These are phyloP conservation scores for Candida caryicola DNA, from an alignment of 805 yeast genomes.

Conservation along the genomic window DNA sequence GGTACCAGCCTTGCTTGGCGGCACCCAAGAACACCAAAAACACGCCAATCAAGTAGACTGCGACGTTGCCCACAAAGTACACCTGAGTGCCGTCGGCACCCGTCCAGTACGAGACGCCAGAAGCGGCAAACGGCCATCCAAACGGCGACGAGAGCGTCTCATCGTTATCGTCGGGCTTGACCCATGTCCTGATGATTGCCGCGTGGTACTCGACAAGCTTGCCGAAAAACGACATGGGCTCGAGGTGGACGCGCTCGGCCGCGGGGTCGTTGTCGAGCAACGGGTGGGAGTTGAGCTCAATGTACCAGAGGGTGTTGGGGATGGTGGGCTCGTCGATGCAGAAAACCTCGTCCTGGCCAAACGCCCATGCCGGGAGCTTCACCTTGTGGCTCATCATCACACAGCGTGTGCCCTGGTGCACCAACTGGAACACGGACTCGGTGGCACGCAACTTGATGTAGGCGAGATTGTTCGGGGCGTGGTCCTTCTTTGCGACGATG, in stretches of 20 bases:
- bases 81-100: slow-evolving; percentile 36
- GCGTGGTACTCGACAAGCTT: slow-evolving; percentile 57
- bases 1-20: slow-evolving; percentile 16
- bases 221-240: slow-evolving; percentile 41
- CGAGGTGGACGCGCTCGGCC: slow-evolving; percentile 20
- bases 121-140: slow-evolving; percentile 58
- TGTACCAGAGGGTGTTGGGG: slow-evolving; percentile 67
- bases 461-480: slow-evolving; percentile 31
- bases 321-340: slow-evolving; percentile 74
- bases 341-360: slow-evolving; percentile 80
- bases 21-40: slow-evolving; percentile 23
- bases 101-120: slow-evolving; percentile 61
- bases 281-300: slow-evolving; percentile 67
- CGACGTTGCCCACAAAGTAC: slow-evolving; percentile 63
- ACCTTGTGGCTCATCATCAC: slow-evolving; percentile 68
- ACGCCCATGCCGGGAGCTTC: slow-evolving; percentile 82
- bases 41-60: slow-evolving; percentile 49
- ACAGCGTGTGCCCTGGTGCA: slow-evolving; percentile 68
- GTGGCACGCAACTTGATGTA: slow-evolving; percentile 47
- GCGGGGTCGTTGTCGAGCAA: slow-evolving; percentile 23
- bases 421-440: slow-evolving; percentile 66
- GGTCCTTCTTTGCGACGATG: slow-evolving; percentile 35
- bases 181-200: slow-evolving; percentile 52
- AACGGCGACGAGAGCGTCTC: slow-evolving; percentile 32
- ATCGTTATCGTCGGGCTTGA: slow-evolving; percentile 42